Conservation (phyloP, 306 rosid genomes). For the Dalbergia cultrata region DNA sequence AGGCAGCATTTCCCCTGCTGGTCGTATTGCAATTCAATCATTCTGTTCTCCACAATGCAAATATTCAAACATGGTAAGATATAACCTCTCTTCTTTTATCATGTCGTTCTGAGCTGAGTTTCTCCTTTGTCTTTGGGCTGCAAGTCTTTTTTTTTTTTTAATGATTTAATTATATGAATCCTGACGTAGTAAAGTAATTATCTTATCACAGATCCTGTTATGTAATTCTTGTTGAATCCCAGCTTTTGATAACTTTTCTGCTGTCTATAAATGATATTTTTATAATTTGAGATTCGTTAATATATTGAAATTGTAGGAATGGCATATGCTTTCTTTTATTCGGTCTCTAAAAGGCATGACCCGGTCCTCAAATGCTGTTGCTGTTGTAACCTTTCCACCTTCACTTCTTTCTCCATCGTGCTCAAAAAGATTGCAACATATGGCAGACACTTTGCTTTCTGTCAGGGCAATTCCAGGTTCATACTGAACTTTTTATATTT, state of each 20-base stretch:
- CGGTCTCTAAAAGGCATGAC: slow-evolving; percentile 74
- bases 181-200: slow-evolving; percentile 14
- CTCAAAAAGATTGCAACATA: slow-evolving; percentile 87
- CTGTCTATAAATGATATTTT: slow-evolving; percentile 26
- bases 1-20: slow-evolving; percentile 59
- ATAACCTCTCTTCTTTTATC: slow-evolving; percentile 8
- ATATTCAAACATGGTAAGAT: slow-evolving; percentile 65
- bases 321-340: slow-evolving; percentile 88
- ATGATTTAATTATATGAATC: slow-evolving; percentile 6
- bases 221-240: slow-evolving; percentile 3
- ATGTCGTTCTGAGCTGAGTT: slow-evolving; percentile 14
- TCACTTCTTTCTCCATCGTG: slow-evolving; percentile 70
- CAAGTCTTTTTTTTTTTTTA: background rate
- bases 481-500: slow-evolving; percentile 34
- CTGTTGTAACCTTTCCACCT: slow-evolving; percentile 79
- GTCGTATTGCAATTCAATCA: slow-evolving; percentile 89
- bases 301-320: slow-evolving; percentile 65
- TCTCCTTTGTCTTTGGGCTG: slow-evolving; percentile 17
- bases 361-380: slow-evolving; percentile 79
- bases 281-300: slow-evolving; percentile 15
- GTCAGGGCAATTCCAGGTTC: slow-evolving; percentile 90
- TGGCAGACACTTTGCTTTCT: slow-evolving; percentile 90
- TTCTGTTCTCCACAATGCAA: slow-evolving; percentile 88
- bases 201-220: slow-evolving; percentile 10
- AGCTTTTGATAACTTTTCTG: slow-evolving; percentile 9